phyloP scores from a whole-genome alignment of 805 yeast genomes.

The Candida multigemmis region DNA sequence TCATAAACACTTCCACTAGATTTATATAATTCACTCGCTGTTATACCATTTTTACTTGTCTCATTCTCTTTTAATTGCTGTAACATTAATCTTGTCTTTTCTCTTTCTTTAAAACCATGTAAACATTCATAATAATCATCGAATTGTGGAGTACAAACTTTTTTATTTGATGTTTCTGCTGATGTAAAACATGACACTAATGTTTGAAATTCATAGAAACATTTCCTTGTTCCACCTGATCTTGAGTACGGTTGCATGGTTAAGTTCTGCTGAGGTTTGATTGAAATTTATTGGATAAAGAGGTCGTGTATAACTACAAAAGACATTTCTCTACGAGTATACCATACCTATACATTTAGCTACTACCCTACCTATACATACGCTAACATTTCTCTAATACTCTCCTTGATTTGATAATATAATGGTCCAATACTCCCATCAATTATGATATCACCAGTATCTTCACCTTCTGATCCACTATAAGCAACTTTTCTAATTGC shows the following conservation, averaged over 20 bases:
- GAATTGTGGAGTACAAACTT: conserved; percentile 33
- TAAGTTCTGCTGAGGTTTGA: neutral
- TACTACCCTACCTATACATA: conserved; percentile 35
- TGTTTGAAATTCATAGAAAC: conserved; percentile 38
- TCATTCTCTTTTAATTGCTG: conserved; percentile 38
- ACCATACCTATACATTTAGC: too few species aligned
- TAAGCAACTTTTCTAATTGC: conserved; percentile 59
- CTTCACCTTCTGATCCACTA: conserved; percentile 29
- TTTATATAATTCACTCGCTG: conserved; percentile 35
- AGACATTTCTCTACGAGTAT: too few species aligned
- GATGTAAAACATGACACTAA: conserved; percentile 35
- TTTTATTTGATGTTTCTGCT: conserved; percentile 31
- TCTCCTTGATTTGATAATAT: conserved; percentile 68
- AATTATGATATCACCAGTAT: conserved; percentile 74
- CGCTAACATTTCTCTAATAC: conserved; percentile 68
- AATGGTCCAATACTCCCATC: conserved; percentile 73
- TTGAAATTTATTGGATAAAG: neutral
- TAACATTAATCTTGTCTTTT: conserved; percentile 34
- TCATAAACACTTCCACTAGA: conserved; percentile 31
- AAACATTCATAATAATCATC: conserved; percentile 40
- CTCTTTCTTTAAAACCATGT: conserved; percentile 39
- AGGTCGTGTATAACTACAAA: neutral
- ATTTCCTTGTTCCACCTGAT: conserved; percentile 39
- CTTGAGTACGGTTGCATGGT: conserved; percentile 39
- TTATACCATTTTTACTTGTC: conserved; percentile 27